These are phyloP conservation scores for Annulohypoxylon maeteangense DNA, from an alignment of 495 filamentous ascomycete species.

Conservation along the genomic window DNA sequence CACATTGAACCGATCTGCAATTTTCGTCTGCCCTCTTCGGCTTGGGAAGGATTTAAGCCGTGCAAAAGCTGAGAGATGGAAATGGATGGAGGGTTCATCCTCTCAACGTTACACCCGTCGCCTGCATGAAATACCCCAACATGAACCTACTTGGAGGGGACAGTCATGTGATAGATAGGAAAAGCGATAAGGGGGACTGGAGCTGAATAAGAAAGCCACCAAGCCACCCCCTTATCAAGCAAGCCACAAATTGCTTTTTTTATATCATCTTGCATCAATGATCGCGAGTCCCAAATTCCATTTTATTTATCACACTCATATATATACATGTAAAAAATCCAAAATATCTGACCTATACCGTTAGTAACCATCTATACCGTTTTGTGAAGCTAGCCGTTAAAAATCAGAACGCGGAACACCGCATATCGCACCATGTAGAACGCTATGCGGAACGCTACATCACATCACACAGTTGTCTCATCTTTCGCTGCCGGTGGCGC, in stretches of 20 bases:
- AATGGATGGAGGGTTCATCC: neutral
- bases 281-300: neutral
- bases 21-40: neutral
- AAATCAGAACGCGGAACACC: neutral
- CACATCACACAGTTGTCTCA: conserved; percentile 18
- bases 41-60: conserved; percentile 5
- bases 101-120: conserved; percentile 23
- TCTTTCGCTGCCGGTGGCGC: conserved; percentile 3
- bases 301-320: neutral
- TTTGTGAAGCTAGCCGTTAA: neutral
- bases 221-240: neutral
- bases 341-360: neutral
- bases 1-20: conserved; percentile 3
- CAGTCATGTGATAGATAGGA: conserved; percentile 13
- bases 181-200: neutral
- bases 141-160: neutral
- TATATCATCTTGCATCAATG: neutral
- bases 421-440: neutral
- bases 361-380: neutral
- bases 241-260: neutral
- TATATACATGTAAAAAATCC: neutral
- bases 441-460: neutral
- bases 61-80: neutral
- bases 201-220: neutral
- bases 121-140: neutral